Evolutionary conservation across 306 rosid genomes (phyloP).

Genomic region (Coriaria nepalensis): DNA sequence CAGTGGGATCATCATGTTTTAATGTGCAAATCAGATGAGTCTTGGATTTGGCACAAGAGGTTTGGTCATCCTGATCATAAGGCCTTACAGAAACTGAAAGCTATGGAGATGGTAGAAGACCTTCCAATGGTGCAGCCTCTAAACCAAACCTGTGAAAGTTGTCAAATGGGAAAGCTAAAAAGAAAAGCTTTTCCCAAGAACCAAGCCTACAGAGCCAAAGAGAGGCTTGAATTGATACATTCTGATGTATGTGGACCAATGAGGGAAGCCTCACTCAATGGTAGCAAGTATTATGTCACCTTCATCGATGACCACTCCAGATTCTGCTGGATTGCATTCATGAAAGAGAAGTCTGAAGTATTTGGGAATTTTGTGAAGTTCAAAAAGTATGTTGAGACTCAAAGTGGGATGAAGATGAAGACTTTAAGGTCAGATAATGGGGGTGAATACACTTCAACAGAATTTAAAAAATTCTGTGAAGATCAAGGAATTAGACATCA

Average conservation of each 20-base stretch:
- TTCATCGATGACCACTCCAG: slow-evolving; percentile 5
- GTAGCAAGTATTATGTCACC: slow-evolving; percentile 6
- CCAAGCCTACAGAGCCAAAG: slow-evolving; percentile 4
- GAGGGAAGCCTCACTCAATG: slow-evolving; percentile 3
- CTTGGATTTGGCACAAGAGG: slow-evolving; percentile 3
- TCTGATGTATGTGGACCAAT: slow-evolving; percentile 6
- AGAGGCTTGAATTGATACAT: slow-evolving; percentile 1
- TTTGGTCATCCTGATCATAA: slow-evolving; percentile 5
- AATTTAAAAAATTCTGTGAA: neutral
- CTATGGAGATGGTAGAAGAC: slow-evolving; percentile 1
- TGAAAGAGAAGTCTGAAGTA: neutral
- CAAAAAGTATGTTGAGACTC: neutral
- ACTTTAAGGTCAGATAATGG: neutral
- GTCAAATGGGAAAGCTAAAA: neutral
- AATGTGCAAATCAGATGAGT: neutral
- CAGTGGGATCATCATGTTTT: neutral
- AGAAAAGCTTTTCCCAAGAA: neutral
- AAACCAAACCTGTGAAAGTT: neutral
- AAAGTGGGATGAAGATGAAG: neutral
- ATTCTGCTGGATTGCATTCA: slow-evolving; percentile 1
- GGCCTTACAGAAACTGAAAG: neutral
- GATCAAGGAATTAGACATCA: neutral
- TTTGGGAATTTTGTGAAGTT: slow-evolving; percentile 2
- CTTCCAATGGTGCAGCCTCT: neutral
- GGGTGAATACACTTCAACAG: neutral